These are phyloP conservation scores for Xylariaceae sp. DNA, from an alignment of 2,329 filamentous ascomycete genomes.

Conservation along the genomic window DNA sequence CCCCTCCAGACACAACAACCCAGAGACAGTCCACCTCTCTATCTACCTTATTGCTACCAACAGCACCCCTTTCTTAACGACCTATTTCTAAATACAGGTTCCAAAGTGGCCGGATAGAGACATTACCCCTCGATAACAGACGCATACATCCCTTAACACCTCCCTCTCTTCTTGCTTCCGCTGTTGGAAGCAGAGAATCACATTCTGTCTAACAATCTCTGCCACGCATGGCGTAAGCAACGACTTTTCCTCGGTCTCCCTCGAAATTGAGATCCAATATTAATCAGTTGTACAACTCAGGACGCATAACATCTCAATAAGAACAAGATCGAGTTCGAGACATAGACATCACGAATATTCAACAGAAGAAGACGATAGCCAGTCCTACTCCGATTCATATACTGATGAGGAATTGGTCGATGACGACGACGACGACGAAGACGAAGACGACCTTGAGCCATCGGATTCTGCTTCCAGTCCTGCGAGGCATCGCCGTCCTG, in stretches of 20 bases:
- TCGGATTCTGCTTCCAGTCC: conserved; percentile 55
- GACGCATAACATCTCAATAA: conserved; percentile 12
- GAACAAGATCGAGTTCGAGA: background rate
- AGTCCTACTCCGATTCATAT: conserved; percentile 13
- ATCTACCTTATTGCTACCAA: too few relatives aligned
- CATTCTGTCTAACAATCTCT: conserved; percentile 30
- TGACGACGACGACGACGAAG: conserved; percentile 30
- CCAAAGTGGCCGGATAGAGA: conserved; percentile 7
- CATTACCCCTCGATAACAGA: background rate
- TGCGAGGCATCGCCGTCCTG: conserved; percentile 28
- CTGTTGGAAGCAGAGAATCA: conserved; percentile 45
- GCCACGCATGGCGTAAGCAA: conserved; percentile 44
- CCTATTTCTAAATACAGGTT: background rate
- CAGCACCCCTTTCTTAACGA: too few relatives aligned
- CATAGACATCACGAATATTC: too few relatives aligned
- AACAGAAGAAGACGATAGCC: conserved; percentile 5
- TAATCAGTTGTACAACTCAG: conserved; percentile 15
- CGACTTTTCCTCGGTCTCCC: conserved; percentile 15
- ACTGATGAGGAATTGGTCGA: conserved; percentile 18
- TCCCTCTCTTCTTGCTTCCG: conserved; percentile 45
- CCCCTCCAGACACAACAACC: too few relatives aligned
- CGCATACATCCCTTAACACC: conserved; percentile 9
- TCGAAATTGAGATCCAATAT: conserved; percentile 13
- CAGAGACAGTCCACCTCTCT: too few relatives aligned
- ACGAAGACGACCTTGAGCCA: conserved; percentile 50